Evolutionary conservation across 1,284 basidiomycete species (phyloP).

Genomic region (Porogramme epimiltina): DNA sequence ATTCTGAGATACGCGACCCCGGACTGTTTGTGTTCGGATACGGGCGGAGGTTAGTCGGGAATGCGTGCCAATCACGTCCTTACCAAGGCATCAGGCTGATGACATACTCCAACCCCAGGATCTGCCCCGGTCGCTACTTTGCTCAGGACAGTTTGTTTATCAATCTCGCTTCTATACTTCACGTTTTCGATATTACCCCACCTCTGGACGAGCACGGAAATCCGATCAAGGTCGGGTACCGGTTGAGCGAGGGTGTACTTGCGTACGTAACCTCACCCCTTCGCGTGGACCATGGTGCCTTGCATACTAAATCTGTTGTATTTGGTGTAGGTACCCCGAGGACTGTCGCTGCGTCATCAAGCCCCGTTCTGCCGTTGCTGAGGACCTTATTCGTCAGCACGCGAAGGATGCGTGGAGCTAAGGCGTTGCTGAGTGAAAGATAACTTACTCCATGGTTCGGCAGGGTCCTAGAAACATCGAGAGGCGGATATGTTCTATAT

Average conservation of each 20-base stretch:
- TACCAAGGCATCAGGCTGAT: background rate
- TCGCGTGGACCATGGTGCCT: too few relatives aligned
- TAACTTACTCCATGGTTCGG: too few relatives aligned
- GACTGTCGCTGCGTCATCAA: background rate
- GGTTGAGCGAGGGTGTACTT: constrained; percentile 2
- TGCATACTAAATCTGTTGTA: too few relatives aligned
- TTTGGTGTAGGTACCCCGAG: background rate
- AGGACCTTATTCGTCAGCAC: background rate
- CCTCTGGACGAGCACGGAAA: constrained; percentile 4
- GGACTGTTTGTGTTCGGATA: constrained; percentile 22
- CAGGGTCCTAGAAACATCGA: too few relatives aligned
- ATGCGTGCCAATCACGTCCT: constrained; percentile 14
- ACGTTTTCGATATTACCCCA: constrained; percentile 17
- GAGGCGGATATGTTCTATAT: too few relatives aligned
- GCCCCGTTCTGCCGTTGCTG: background rate
- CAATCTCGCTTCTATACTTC: constrained; percentile 14
- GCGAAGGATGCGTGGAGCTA: too few relatives aligned
- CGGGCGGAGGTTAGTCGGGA: constrained; percentile 3
- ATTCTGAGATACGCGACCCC: constrained; percentile 5
- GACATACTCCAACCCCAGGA: background rate
- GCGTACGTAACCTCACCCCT: background rate
- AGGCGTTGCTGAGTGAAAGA: too few relatives aligned
- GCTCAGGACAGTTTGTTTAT: constrained; percentile 21
- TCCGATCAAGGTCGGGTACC: background rate
- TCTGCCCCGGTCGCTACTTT: constrained; percentile 19